Conservation (phyloP, 805 yeast species). For the Candida hispaniensis region DNA sequence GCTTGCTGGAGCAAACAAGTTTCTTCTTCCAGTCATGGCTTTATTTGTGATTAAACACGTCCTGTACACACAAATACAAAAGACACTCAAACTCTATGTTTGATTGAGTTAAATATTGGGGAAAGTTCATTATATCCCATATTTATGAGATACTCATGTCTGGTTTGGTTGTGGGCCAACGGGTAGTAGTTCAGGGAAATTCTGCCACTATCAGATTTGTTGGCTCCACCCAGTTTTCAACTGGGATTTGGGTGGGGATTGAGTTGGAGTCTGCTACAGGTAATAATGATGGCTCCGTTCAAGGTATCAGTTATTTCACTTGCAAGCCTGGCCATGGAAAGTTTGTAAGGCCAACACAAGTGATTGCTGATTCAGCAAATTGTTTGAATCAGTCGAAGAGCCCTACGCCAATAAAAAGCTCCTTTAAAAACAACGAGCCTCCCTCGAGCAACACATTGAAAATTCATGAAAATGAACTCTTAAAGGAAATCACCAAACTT, state of each 20-base stretch:
- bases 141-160: no score
- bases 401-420: background rate
- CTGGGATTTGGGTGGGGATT: conserved; percentile 64
- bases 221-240: conserved; percentile 47
- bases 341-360: conserved; percentile 57
- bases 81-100: no score
- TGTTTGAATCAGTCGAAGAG: background rate
- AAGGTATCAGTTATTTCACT: conserved; percentile 48
- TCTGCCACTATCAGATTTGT: conserved; percentile 42
- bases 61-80: no score
- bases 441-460: no score
- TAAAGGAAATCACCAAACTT: no score
- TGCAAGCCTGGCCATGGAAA: conserved; percentile 58
- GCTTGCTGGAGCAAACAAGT: no score
- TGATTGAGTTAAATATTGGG: no score
- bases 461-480: no score
- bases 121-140: no score
- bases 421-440: no score
- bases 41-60: no score
- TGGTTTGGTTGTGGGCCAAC: conserved; percentile 18
- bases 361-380: conserved; percentile 34
- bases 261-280: conserved; percentile 79
- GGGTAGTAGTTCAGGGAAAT: conserved; percentile 26
- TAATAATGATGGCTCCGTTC: conserved; percentile 68
- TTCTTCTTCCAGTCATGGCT: no score